Percentiles rank a stretch among this genome's conserved stretches.
Evolutionary conservation across 495 filamentous ascomycete genomes (phyloP).

Genomic region (Choiromyces venosus): DNA sequence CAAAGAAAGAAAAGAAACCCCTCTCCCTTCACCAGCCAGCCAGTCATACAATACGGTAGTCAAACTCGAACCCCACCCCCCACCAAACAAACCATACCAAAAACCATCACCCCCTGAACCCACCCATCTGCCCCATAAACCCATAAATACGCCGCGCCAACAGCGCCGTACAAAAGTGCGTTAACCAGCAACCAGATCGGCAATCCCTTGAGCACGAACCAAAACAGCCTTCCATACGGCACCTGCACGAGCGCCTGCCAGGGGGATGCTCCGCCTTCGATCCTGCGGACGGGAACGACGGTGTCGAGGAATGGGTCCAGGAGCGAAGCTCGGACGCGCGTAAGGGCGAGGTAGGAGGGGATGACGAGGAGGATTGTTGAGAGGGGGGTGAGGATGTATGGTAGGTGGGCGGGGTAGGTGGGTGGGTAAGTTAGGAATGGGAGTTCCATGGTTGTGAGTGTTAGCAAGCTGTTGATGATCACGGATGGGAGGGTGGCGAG

Average conservation of each 20-base stretch:
- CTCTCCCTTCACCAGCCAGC: no score
- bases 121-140: background rate
- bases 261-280: background rate
- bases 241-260: background rate
- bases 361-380: background rate
- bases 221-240: background rate
- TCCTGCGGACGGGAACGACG: background rate
- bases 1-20: no score
- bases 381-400: background rate
- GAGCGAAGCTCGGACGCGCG: background rate
- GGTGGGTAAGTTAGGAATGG: background rate
- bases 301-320: background rate
- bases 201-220: background rate
- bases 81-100: background rate
- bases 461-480: background rate
- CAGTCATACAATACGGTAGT: no score
- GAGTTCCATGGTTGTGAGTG: background rate
- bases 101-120: background rate
- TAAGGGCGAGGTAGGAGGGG: background rate
- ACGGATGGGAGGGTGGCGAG: background rate
- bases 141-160: background rate
- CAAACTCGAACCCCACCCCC: background rate
- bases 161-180: background rate
- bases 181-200: background rate
- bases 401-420: background rate